A percentile compares a stretch with the other conserved stretches of the same genome.
Conservation (phyloP, 1,139 yeast species). For the Yamadazyma membranifaciens region DNA sequence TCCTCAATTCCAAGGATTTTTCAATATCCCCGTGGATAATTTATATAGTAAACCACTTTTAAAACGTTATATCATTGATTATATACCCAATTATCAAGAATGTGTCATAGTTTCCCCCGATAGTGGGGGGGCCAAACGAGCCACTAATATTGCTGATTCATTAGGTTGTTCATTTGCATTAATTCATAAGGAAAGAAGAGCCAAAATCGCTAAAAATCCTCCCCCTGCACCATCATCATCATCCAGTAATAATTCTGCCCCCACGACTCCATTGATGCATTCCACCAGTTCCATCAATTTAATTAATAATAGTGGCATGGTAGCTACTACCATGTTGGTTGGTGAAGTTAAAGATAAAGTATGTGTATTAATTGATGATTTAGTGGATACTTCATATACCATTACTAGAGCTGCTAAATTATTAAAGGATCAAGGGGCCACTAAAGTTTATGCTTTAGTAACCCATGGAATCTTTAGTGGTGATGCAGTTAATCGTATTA, state of each 20-base stretch:
- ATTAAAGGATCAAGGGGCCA: constrained; percentile 90
- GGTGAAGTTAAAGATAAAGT: constrained; percentile 86
- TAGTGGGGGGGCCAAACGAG: constrained; percentile 97
- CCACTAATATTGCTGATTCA: constrained; percentile 90
- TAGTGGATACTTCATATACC: constrained; percentile 92
- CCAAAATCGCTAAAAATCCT: constrained; percentile 38
- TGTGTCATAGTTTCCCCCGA: constrained; percentile 93
- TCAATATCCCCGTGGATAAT: constrained; percentile 91
- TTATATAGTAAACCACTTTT: constrained; percentile 81
- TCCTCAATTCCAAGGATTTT: constrained; percentile 92
- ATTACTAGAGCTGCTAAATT: constrained; percentile 89
- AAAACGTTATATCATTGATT: constrained; percentile 73
- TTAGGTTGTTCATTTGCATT: constrained; percentile 88
- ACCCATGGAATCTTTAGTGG: constrained; percentile 95
- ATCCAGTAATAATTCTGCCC: constrained; percentile 9
- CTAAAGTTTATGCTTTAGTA: constrained; percentile 78
- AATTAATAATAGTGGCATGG: constrained; percentile 21
- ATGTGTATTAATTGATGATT: constrained; percentile 87
- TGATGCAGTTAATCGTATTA: constrained; percentile 76
- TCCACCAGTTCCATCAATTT: constrained; percentile 9
- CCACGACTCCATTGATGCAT: constrained; percentile 9
- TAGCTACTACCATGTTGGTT: constrained; percentile 84
- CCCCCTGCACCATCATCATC: constrained; percentile 14
- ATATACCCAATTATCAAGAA: constrained; percentile 70
- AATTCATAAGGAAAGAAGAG: constrained; percentile 91